phyloP scores from a whole-genome alignment of 257 asterid species.

The Gardenia jasminoides region DNA sequence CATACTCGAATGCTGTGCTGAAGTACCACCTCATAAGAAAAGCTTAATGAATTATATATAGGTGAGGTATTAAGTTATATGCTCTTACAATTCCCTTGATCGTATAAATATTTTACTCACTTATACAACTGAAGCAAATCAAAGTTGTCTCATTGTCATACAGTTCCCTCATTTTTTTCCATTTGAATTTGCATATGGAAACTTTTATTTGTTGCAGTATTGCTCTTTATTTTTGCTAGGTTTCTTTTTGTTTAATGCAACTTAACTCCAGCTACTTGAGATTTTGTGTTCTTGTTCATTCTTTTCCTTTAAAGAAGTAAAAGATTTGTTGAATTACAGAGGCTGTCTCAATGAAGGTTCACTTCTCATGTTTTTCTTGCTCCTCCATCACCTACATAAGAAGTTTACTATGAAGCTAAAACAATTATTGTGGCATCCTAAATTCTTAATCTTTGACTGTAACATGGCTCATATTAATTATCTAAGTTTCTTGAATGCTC shows the following conservation, averaged over 20 bases:
- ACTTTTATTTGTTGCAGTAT: not conserved
- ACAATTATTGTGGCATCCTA: not conserved
- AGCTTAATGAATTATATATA: too few relatives aligned
- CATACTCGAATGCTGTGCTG: too few relatives aligned
- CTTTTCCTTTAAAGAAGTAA: too few relatives aligned
- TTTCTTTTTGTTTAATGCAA: not conserved
- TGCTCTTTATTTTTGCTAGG: not conserved
- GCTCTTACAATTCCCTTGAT: too few relatives aligned
- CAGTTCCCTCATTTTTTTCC: too few relatives aligned
- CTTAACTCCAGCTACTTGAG: not conserved
- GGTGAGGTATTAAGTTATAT: too few relatives aligned
- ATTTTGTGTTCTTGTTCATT: not conserved
- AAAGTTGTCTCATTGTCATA: not conserved
- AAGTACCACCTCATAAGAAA: too few relatives aligned
- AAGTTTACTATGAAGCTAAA: not conserved
- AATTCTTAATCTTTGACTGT: not conserved
- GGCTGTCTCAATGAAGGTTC: not conserved
- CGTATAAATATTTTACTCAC: too few relatives aligned
- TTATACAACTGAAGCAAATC: not conserved
- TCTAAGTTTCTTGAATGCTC: not conserved
- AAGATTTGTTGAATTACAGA: not conserved
- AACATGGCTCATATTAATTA: not conserved
- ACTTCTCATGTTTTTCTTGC: not conserved
- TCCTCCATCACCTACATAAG: not conserved
- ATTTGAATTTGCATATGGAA: not conserved